These are phyloP conservation scores for Gleditsia sinensis DNA, from an alignment of 306 rosid species.

Conservation along the genomic window DNA sequence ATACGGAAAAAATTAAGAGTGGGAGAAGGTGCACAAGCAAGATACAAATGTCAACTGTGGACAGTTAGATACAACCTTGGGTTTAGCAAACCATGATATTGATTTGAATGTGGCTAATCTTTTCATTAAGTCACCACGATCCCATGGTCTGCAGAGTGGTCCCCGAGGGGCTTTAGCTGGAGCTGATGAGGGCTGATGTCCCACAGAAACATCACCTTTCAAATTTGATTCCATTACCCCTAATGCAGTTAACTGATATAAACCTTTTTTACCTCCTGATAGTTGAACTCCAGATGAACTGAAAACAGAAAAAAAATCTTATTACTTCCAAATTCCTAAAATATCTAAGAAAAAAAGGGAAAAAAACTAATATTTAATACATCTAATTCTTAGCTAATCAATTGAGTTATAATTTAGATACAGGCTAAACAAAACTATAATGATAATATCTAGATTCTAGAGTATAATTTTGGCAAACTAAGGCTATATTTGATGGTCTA, in stretches of 20 bases:
- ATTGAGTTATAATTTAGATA: neutral
- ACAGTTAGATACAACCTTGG: slow-evolving; percentile 56
- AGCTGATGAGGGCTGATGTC: slow-evolving; percentile 43
- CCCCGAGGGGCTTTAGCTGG: slow-evolving; percentile 32
- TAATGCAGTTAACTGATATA: slow-evolving; percentile 54
- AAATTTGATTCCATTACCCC: slow-evolving; percentile 50
- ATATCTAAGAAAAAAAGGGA: neutral
- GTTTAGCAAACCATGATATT: slow-evolving; percentile 98
- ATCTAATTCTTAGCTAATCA: neutral
- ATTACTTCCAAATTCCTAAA: neutral
- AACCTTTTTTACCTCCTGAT: slow-evolving; percentile 62
- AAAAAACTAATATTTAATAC: neutral
- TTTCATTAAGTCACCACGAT: slow-evolving; percentile 78
- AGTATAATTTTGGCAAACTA: neutral
- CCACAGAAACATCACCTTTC: slow-evolving; percentile 47
- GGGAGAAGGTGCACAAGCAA: neutral
- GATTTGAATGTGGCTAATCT: slow-evolving; percentile 89
- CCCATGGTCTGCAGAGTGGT: slow-evolving; percentile 85
- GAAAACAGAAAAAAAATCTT: slow-evolving; percentile 20
- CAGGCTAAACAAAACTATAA: neutral
- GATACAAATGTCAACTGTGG: neutral
- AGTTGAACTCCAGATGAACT: slow-evolving; percentile 55
- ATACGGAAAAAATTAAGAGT: neutral
- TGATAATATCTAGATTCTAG: neutral
- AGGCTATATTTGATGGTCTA: neutral